Evolutionary conservation across 2,329 filamentous ascomycete species (phyloP).

Genomic region (Verticillium albo-atrum): DNA sequence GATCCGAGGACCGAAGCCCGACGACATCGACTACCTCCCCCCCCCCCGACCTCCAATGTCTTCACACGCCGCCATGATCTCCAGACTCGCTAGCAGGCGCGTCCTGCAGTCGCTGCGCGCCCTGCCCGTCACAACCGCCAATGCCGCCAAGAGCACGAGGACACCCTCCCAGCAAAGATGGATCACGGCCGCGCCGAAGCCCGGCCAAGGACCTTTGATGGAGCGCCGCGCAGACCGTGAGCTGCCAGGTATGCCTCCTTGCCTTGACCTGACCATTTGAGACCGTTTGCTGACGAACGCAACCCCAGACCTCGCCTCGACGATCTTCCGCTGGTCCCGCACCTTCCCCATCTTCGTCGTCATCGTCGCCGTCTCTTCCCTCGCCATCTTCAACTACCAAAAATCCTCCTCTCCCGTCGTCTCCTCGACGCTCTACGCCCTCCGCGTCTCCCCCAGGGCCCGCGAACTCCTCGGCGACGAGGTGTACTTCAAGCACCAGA

Average conservation of each 20-base stretch:
- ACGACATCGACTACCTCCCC: neutral
- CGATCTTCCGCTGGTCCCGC: slow-evolving; percentile 58
- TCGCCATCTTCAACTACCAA: slow-evolving; percentile 99
- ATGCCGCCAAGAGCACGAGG: neutral
- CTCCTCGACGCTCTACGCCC: slow-evolving; percentile 83
- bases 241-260: slow-evolving; percentile 49
- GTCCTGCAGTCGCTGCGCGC: neutral
- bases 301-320: slow-evolving; percentile 32
- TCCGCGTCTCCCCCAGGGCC: slow-evolving; percentile 74
- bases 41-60: neutral
- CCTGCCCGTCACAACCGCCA: neutral
- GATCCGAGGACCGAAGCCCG: neutral
- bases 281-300: neutral
- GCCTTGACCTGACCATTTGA: too few species aligned
- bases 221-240: slow-evolving; percentile 61
- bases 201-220: slow-evolving; percentile 60
- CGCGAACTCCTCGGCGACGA: slow-evolving; percentile 80
- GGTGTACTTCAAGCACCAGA: slow-evolving; percentile 73
- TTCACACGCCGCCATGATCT: neutral
- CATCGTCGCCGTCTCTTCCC: slow-evolving; percentile 64
- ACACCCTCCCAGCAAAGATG: slow-evolving; percentile 35
- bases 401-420: slow-evolving; percentile 85
- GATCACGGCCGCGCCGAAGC: slow-evolving; percentile 51
- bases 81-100: neutral
- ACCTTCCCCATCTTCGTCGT: slow-evolving; percentile 78